Evolutionary conservation across 148 eudicot genomes (phyloP).

Genomic region (Tetragonia tetragonoides): DNA sequence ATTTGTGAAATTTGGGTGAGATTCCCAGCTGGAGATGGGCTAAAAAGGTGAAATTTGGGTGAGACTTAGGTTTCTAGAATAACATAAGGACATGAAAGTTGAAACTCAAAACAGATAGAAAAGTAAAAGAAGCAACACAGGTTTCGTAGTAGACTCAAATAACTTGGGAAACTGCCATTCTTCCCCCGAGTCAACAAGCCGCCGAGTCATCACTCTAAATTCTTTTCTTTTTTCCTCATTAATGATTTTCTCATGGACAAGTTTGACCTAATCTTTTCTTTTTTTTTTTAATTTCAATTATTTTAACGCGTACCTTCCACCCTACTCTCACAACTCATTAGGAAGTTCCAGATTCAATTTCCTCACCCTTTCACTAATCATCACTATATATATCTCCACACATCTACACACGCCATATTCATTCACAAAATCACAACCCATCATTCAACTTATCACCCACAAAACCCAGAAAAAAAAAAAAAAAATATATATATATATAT

Average conservation of each 20-base stretch:
- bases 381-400: constrained; percentile 1
- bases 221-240: neutral
- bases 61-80: too few species aligned
- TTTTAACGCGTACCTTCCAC: constrained; percentile 27
- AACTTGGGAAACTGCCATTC: neutral
- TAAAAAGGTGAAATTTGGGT: too few species aligned
- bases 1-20: too few species aligned
- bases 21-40: too few species aligned
- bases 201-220: constrained; percentile 20
- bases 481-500: too few species aligned
- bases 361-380: neutral
- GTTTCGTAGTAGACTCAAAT: neutral
- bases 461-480: neutral
- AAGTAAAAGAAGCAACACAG: neutral
- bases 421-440: neutral
- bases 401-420: neutral
- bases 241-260: neutral
- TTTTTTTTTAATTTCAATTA: too few species aligned
- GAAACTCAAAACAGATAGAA: neutral
- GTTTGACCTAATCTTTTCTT: neutral
- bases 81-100: too few species aligned
- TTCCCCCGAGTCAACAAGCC: constrained; percentile 22
- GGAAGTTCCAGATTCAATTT: constrained; percentile 13
- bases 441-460: neutral
- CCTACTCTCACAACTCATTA: neutral